Evolutionary conservation across 768 basidiomycete genomes (phyloP).

Genomic region (Rhizopogon sp.): DNA sequence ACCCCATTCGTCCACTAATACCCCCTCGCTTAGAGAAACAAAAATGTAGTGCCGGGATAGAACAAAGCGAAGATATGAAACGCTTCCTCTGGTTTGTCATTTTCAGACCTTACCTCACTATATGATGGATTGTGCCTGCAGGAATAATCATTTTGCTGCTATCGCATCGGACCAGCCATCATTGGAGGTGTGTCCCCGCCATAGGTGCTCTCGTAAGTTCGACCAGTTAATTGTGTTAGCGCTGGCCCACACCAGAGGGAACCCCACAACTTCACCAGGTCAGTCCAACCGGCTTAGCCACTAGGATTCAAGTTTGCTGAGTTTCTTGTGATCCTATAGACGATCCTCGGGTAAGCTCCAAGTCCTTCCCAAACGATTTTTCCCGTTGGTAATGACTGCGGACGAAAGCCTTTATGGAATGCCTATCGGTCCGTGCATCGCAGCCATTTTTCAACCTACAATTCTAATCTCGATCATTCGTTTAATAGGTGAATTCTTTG

Average conservation of each 20-base stretch:
- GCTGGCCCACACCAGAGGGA: conserved; percentile 49
- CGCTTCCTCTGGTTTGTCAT: conserved; percentile 59
- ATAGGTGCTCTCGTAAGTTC: conserved; percentile 1
- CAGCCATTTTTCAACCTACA: neutral
- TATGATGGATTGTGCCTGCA: conserved; percentile 15
- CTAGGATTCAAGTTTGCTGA: neutral
- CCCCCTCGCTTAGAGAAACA: neutral
- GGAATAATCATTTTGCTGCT: conserved; percentile 73
- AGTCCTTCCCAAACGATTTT: neutral
- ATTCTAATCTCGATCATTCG: neutral
- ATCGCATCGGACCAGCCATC: conserved; percentile 65
- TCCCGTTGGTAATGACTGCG: neutral
- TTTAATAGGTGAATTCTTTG: conserved; percentile 60
- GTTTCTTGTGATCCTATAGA: conserved; percentile 30
- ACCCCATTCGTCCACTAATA: neutral
- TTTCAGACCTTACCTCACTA: neutral
- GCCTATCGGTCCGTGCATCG: conserved; percentile 49
- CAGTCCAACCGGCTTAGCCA: conserved; percentile 11
- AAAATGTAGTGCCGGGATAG: conserved; percentile 52
- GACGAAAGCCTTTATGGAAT: conserved; percentile 58
- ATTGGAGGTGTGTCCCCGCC: conserved; percentile 43
- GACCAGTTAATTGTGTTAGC: conserved; percentile 23
- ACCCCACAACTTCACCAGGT: conserved; percentile 53
- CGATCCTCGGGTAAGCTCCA: conserved; percentile 49
- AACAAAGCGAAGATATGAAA: conserved; percentile 67